These are phyloP conservation scores for Meyerozyma elateridarum DNA, from an alignment of 1,139 yeast genomes.

Conservation along the genomic window DNA sequence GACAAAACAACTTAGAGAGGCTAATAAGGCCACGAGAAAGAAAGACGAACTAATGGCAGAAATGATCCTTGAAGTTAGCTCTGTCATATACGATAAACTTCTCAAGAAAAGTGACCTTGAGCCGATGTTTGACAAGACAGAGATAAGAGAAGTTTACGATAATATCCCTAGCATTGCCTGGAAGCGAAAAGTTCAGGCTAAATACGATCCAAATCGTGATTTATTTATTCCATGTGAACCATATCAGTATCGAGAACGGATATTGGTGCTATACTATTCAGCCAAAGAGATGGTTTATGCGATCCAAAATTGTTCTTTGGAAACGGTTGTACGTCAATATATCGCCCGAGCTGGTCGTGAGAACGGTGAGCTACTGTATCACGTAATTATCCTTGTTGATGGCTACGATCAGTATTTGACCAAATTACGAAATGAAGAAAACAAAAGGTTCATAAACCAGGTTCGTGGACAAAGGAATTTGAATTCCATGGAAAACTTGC, in stretches of 20 bases:
- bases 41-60: conserved; percentile 49
- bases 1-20: conserved; percentile 38
- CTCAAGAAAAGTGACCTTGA: conserved; percentile 13
- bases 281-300: conserved; percentile 40
- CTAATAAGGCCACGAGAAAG: conserved; percentile 43
- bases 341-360: conserved; percentile 14
- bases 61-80: conserved; percentile 39
- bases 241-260: conserved; percentile 36
- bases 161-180: conserved; percentile 30
- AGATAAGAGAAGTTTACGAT: conserved; percentile 11
- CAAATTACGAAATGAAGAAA: conserved; percentile 40
- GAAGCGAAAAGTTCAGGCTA: conserved; percentile 33
- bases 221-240: conserved; percentile 50
- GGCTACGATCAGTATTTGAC: conserved; percentile 43
- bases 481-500: neutral
- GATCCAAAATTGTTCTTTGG: conserved; percentile 24
- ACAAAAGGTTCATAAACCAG: conserved; percentile 39
- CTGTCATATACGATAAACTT: conserved; percentile 1
- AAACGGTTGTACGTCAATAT: conserved; percentile 17
- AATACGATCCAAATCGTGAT: conserved; percentile 42
- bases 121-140: conserved; percentile 12
- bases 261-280: conserved; percentile 39
- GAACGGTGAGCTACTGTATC: conserved; percentile 9
- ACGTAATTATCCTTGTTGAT: conserved; percentile 43
- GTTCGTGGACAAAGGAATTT: conserved; percentile 23